Evolutionary conservation across 2,329 filamentous ascomycete species (phyloP).

Genomic region (Colletotrichum filicis): DNA sequence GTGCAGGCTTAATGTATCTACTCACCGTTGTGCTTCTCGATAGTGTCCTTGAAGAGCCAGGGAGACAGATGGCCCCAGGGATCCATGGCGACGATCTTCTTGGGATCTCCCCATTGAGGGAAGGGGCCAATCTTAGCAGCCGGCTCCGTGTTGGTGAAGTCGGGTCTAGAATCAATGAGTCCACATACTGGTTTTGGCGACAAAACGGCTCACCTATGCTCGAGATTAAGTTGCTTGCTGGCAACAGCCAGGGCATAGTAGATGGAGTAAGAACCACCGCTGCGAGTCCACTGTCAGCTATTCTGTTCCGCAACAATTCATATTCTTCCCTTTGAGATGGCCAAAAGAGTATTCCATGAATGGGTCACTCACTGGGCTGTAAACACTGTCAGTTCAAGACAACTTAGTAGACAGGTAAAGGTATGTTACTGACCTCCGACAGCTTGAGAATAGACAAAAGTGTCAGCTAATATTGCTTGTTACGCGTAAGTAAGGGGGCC

Average conservation of each 20-base stretch:
- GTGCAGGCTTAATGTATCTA: not conserved
- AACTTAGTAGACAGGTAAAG: not conserved
- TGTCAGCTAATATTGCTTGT: conserved; percentile 26
- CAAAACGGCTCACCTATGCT: conserved; percentile 69
- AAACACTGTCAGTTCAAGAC: conserved; percentile 39
- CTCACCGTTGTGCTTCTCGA: conserved; percentile 77
- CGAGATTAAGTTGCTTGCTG: conserved; percentile 84
- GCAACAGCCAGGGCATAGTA: conserved; percentile 95
- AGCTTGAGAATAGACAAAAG: conserved; percentile 48
- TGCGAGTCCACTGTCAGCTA: conserved; percentile 33
- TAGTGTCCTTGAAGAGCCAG: conserved; percentile 83
- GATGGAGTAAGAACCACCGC: conserved; percentile 92
- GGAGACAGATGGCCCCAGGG: conserved; percentile 89
- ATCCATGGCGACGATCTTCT: conserved; percentile 98
- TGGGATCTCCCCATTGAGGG: conserved; percentile 86
- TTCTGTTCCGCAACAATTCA: not conserved
- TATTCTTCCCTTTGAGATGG: not conserved
- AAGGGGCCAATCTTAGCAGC: conserved; percentile 91
- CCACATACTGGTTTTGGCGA: not conserved
- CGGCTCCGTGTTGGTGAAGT: conserved; percentile 83
- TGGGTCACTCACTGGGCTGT: conserved; percentile 48
- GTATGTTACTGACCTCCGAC: conserved; percentile 62
- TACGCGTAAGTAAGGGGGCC: conserved; percentile 28
- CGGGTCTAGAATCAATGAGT: conserved; percentile 53
- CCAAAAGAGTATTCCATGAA: not conserved